phyloP scores from a whole-genome alignment of 768 basidiomycete genomes.

The Tricholoma matsutake region DNA sequence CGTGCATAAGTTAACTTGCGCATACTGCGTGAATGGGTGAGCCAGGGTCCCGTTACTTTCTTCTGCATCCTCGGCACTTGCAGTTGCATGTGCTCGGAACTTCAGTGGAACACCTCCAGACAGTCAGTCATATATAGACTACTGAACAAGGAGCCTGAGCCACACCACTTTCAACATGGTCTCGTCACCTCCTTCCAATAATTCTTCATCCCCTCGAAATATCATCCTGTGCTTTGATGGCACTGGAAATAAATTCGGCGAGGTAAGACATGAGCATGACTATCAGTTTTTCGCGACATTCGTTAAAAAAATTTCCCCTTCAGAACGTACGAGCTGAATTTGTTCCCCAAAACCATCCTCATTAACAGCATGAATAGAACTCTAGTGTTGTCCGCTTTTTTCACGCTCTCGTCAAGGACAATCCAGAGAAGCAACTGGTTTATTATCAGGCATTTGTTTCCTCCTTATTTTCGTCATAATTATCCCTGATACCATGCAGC shows the following conservation, averaged over 20 bases:
- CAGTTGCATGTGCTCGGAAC: too few species aligned
- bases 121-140: neutral
- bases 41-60: too few species aligned
- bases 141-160: neutral
- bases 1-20: too few species aligned
- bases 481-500: constrained; percentile 1
- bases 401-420: constrained; percentile 15
- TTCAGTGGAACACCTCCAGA: neutral
- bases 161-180: neutral
- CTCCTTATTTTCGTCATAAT: neutral
- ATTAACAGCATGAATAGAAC: constrained; percentile 7
- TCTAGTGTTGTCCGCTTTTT: constrained; percentile 21
- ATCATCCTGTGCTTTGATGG: constrained; percentile 29
- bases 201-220: constrained; percentile 1
- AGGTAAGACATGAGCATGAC: constrained; percentile 11
- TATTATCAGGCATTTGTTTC: constrained; percentile 17
- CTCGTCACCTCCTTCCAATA: neutral
- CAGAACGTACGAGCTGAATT: constrained; percentile 1
- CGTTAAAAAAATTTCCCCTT: neutral
- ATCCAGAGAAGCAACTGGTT: constrained; percentile 14
- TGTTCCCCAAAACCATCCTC: neutral
- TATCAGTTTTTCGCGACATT: neutral
- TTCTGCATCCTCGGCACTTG: too few species aligned
- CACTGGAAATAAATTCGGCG: constrained; percentile 33
- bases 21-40: too few species aligned